phyloP scores from a whole-genome alignment of 179 eudicot species.

The Nepenthes alata region DNA sequence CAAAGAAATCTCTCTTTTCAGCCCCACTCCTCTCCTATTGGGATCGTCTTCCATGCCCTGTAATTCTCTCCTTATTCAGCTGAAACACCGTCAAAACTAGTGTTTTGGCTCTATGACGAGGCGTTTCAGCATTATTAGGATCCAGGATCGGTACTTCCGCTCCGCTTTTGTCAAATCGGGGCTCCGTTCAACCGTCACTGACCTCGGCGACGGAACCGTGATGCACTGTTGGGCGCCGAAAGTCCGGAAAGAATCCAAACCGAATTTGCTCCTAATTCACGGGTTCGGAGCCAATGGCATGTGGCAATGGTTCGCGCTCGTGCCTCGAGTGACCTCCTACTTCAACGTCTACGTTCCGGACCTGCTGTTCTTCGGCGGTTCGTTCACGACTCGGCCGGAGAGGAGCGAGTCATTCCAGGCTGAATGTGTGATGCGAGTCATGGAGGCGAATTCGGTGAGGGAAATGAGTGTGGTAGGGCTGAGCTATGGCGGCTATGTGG shows the following conservation, averaged over 20 bases:
- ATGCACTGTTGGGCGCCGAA: conserved; percentile 78
- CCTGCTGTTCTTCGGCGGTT: conserved; percentile 71
- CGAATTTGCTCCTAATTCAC: conserved; percentile 55
- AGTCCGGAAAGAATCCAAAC: conserved; percentile 24
- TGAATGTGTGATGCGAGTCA: conserved; percentile 39
- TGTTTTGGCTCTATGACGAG: conserved; percentile 12
- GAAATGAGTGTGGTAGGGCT: conserved; percentile 49
- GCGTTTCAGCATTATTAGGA: conserved; percentile 43
- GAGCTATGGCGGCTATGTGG: conserved; percentile 85
- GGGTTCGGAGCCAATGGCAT: conserved; percentile 78
- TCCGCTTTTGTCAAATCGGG: conserved; percentile 51
- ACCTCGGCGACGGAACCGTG: conserved; percentile 40
- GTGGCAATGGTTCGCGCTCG: conserved; percentile 66
- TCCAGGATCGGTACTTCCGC: conserved; percentile 34
- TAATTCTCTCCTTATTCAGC: no score
- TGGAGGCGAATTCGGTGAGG: conserved; percentile 33
- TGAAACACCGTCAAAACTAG: no score
- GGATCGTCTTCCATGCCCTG: no score
- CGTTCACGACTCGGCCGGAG: conserved; percentile 40
- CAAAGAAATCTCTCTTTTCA: no score
- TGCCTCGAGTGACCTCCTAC: conserved; percentile 33
- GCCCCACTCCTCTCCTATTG: no score
- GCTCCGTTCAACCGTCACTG: conserved; percentile 38
- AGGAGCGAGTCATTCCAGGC: conserved; percentile 74
- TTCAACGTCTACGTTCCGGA: conserved; percentile 83